Base-by-base conservation (phyloP, 148 eudicot genomes). In the Camellia japonica region DNA sequence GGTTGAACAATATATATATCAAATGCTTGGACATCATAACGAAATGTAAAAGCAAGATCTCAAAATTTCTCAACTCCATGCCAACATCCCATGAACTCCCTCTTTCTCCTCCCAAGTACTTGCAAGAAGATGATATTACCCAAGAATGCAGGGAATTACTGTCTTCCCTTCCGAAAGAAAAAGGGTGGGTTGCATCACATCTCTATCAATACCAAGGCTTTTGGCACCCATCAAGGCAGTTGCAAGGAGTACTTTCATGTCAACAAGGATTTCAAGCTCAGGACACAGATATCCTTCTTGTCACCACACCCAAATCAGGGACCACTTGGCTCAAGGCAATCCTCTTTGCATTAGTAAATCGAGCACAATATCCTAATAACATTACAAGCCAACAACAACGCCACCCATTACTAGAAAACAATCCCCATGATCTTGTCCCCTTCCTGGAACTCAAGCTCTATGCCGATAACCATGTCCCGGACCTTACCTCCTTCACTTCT, bases 131-230 rank as follows among this genome's bases (percentile, higher is more conserved):
- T 75, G 81, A 82, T 56, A 10, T 78, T 2, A 30, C 64, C 63
- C 78, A 81, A 79, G 86, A 85, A 80, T 81, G 74, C 71, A 81
- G 63, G 68, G 56, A 80, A 19, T 30, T 87, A 1, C 49, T 87
- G 11, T 67, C 88, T 60, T 70, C 86, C 49, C 84, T 85, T 16
- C 88, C 90, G 2, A 81, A 52, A 77, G 80, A 83, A 12, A 73
- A 55, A 11, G 90, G 90, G 7, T 85, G 86, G 87, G 43, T 83
- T 6, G 1, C 1, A 13, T 23, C 71, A 42, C 46, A 30, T 23
- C 67, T 68, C 61, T 78, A 68, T 19, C 58, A 78, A n/a, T 78
- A 78, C 74, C 74, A 78, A 56, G 80, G 75, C 65, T 71, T 69
- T 14, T 79, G 75, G 81, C 75, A 56, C 52, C 44, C 68, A 4